phyloP scores from a whole-genome alignment of 257 asterid species.

The Penstemon barbatus region DNA sequence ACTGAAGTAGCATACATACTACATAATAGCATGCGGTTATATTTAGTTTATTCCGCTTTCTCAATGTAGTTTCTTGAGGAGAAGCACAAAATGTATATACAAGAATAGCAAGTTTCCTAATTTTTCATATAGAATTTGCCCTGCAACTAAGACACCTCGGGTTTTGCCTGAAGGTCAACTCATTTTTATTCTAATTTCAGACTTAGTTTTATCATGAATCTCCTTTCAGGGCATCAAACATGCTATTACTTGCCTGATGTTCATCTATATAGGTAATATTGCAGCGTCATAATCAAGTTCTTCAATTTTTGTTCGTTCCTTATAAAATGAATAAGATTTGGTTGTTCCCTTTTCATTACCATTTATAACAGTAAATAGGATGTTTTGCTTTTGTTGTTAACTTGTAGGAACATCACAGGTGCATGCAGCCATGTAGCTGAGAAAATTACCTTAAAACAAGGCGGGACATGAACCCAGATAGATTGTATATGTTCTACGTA shows the following conservation, averaged over 20 bases:
- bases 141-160: not conserved
- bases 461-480: no score
- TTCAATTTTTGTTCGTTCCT: not conserved
- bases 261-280: conserved; percentile 1
- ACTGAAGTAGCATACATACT: not conserved
- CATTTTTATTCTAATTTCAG: conserved; percentile 1
- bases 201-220: conserved; percentile 7
- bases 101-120: not conserved
- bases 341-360: not conserved
- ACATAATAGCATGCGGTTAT: not conserved
- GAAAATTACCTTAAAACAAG: no score
- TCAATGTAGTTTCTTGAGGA: conserved; percentile 9
- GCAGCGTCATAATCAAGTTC: not conserved
- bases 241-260: not conserved
- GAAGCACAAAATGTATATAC: conserved; percentile 10
- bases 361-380: not conserved
- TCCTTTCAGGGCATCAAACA: conserved; percentile 10
- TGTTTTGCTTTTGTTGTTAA: not conserved
- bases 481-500: no score
- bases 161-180: conserved; percentile 2
- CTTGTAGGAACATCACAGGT: no score
- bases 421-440: no score
- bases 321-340: conserved; percentile 1
- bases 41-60: not conserved
- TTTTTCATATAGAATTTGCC: not conserved